Percentiles rank a stretch among this genome's conserved stretches.
Evolutionary conservation across 768 basidiomycete species (phyloP).

Genomic region (Boletus subcaerulescens): DNA sequence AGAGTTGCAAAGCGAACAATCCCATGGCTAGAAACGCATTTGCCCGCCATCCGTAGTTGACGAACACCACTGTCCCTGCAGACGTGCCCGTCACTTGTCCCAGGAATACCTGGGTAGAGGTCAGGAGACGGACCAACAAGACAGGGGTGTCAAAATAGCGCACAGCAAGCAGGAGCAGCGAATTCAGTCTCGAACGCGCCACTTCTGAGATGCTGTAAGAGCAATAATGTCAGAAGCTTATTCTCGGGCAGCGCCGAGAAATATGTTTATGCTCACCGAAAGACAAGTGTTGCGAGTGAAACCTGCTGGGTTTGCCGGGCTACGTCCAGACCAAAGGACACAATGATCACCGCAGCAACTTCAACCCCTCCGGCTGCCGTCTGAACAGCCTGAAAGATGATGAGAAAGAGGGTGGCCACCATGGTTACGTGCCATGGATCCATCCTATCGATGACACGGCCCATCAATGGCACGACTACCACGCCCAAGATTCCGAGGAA

Average conservation of each 20-base stretch:
- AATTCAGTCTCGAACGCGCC: conserved; percentile 69
- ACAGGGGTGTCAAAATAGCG: conserved; percentile 8
- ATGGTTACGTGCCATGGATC: conserved; percentile 74
- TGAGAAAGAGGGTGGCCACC: conserved; percentile 42
- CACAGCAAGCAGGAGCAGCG: conserved; percentile 64
- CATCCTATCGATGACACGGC: conserved; percentile 61
- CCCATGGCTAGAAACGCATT: conserved; percentile 57
- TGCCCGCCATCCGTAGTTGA: conserved; percentile 62
- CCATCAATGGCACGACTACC: conserved; percentile 62
- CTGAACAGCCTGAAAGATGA: conserved; percentile 57
- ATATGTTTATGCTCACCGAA: no score
- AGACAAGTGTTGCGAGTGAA: conserved; percentile 44
- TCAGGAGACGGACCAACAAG: neutral
- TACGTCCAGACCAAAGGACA: conserved; percentile 64
- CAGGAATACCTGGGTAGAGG: conserved; percentile 47
- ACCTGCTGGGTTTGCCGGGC: conserved; percentile 70
- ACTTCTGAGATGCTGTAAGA: conserved; percentile 30
- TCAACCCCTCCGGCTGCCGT: conserved; percentile 63
- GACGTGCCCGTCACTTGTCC: conserved; percentile 81
- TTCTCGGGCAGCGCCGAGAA: no score
- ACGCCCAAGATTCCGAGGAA: conserved; percentile 68
- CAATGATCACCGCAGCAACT: conserved; percentile 64
- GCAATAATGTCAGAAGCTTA: neutral
- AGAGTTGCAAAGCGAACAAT: conserved; percentile 51
- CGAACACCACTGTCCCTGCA: conserved; percentile 39